phyloP scores from a whole-genome alignment of 371 early-diverging fungal genomes.

The Basidiobolus heterosporus region DNA sequence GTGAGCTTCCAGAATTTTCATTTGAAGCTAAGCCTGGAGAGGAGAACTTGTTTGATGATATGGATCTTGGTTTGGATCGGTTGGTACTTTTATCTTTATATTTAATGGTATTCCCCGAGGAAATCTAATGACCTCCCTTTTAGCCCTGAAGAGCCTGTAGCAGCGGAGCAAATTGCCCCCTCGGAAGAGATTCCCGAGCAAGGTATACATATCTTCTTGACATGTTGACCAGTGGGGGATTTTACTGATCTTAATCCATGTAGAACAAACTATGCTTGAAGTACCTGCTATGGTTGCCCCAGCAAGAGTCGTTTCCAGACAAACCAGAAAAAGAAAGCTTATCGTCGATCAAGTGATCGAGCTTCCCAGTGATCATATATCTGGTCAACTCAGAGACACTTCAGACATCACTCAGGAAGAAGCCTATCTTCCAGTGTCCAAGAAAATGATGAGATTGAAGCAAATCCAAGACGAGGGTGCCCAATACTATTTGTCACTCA shows the following conservation, averaged over 20 bases:
- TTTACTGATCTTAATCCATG: slow-evolving; percentile 4
- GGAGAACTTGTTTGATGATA: no score
- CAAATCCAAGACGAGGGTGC: slow-evolving; percentile 18
- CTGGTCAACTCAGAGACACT: slow-evolving; percentile 27
- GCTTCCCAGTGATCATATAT: slow-evolving; percentile 34
- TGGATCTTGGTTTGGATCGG: no score
- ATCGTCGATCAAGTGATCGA: slow-evolving; percentile 52
- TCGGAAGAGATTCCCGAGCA: no score
- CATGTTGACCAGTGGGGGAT: background rate
- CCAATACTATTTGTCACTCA: slow-evolving; percentile 10
- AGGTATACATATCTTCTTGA: no score
- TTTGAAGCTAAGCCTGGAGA: no score
- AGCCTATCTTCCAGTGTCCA: slow-evolving; percentile 17
- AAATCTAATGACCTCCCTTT: no score
- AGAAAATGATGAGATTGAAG: slow-evolving; percentile 17
- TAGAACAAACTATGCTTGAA: slow-evolving; percentile 7
- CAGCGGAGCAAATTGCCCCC: no score
- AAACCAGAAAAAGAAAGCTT: slow-evolving; percentile 30
- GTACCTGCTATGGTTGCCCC: background rate
- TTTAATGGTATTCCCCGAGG: no score
- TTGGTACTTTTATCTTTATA: no score
- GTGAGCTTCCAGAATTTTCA: no score
- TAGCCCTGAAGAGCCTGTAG: no score
- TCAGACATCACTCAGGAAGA: slow-evolving; percentile 16
- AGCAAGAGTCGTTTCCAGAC: background rate